Evolutionary conservation across 768 basidiomycete species (phyloP), one percentile per base, ranked within the genome.

Genomic region (Suillus luteus): DNA sequence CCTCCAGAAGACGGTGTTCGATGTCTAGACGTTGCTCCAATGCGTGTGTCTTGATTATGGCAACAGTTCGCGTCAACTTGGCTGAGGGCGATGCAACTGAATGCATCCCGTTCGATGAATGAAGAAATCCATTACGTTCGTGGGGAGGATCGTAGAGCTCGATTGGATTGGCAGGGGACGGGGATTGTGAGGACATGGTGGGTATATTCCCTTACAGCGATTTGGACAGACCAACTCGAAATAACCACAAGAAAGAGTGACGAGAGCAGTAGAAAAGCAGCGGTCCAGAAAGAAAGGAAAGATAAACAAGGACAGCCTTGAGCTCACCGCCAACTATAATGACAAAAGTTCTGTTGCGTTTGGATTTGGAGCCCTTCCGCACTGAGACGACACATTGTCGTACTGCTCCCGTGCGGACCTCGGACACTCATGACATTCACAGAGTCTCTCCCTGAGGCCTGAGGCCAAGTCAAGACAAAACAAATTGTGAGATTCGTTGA

Each of bases 11-110:
- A 55, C 88, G 81, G 44, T 82, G 85, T 77, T 95, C 92, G 65
- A 94, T 93, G 55, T 91, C 90, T 70, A 93, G 88, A 55, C 92
- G 81, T 67, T 90, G 83, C 11, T 80, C 73, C 48, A 93, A 77
- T 0, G 92, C 91, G 79, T 92, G 88, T 35, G 82, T 82, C 78
- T 93, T 94, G 82, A 94, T 92, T 66, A 93, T 91, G 19, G 90
- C 92, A 59, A 93, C 86, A 0, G 92, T 92, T 61, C 92, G 83
- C n/a, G 83, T 83, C 55, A 67, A 37, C 31, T 51, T 11, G 3
- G 68, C 62, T 19, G 49, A 35, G 19, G 73, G 60, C 11, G 71
- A 64, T 17, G 55, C 9, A 27, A 55, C 62, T 1, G 55, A 17
- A 43, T 61, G 63, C 27, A 52, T 60, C 40, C 55, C 37, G 22